A percentile compares a stretch with the other conserved stretches of the same genome.
Conservation (phyloP, 1,284 basidiomycete species). For the Sparassis latifolia region DNA sequence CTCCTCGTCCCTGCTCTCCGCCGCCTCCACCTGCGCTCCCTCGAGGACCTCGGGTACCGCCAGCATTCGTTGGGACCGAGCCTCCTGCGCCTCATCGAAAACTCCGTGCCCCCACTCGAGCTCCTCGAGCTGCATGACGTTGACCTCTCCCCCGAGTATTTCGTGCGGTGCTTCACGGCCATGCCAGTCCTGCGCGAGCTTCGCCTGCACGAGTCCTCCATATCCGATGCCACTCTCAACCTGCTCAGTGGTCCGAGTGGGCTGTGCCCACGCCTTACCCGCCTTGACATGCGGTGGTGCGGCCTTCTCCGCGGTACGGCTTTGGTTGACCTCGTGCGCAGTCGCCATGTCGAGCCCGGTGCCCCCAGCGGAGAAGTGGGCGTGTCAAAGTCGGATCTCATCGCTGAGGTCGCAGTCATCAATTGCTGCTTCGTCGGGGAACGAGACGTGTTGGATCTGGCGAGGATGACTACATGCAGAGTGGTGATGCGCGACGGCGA, state of each 20-base stretch:
- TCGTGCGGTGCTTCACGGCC: constrained; percentile 33
- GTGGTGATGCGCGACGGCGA: constrained; percentile 36
- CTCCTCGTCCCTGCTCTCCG: constrained; percentile 37
- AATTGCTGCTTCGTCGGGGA: constrained; percentile 55
- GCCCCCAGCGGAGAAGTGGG: not conserved
- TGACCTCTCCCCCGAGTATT: constrained; percentile 37
- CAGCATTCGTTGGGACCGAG: constrained; percentile 33
- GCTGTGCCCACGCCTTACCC: constrained; percentile 41
- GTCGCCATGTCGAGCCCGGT: constrained; percentile 24
- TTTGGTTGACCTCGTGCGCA: constrained; percentile 42
- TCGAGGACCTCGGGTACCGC: constrained; percentile 33
- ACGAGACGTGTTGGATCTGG: constrained; percentile 46
- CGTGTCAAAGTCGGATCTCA: constrained; percentile 15
- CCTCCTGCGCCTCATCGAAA: constrained; percentile 35
- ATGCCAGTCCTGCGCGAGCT: constrained; percentile 41
- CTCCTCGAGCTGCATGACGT: constrained; percentile 52
- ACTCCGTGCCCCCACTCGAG: constrained; percentile 36
- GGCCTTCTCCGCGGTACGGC: constrained; percentile 45
- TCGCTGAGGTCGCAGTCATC: constrained; percentile 47
- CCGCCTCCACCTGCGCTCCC: constrained; percentile 39
- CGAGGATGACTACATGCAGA: constrained; percentile 42
- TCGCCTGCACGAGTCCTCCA: constrained; percentile 54
- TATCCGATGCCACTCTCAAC: constrained; percentile 42
- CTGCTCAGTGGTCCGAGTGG: constrained; percentile 34
- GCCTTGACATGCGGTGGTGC: constrained; percentile 58